Percentiles rank a stretch among this genome's conserved stretches.
phyloP scores from a whole-genome alignment of 306 rosid genomes.

The Cucumis cinereus region DNA sequence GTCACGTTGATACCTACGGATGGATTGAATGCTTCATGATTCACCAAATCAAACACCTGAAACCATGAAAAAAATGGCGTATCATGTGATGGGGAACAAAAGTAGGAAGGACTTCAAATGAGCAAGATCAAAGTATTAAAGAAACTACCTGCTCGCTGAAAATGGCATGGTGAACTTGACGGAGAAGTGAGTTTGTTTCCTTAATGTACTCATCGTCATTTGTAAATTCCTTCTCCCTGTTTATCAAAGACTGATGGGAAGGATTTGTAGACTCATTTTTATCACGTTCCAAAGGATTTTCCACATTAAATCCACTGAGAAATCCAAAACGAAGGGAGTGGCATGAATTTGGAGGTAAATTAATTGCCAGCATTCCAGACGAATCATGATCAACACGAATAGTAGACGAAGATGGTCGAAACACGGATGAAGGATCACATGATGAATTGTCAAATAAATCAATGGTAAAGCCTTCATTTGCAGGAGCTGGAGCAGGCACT shows the following conservation, averaged over 20 bases:
- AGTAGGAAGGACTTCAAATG: not conserved
- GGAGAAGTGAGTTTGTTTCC: constrained; percentile 68
- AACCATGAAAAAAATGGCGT: constrained; percentile 9
- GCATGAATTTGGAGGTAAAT: constrained; percentile 52
- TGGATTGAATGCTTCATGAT: constrained; percentile 73
- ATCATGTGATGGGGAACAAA: not conserved
- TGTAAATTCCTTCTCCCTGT: constrained; percentile 38
- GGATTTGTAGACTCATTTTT: constrained; percentile 22
- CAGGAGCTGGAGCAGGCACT: constrained; percentile 57
- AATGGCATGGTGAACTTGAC: constrained; percentile 70
- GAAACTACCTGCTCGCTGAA: constrained; percentile 53
- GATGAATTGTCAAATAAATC: constrained; percentile 76
- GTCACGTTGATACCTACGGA: constrained; percentile 69
- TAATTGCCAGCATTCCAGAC: constrained; percentile 83
- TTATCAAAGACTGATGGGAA: constrained; percentile 23
- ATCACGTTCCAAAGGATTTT: constrained; percentile 21
- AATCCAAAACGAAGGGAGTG: constrained; percentile 68
- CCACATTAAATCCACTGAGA: constrained; percentile 27
- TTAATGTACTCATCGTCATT: constrained; percentile 55
- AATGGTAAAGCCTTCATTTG: constrained; percentile 86
- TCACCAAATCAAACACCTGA: constrained; percentile 85
- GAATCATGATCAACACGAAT: constrained; percentile 71
- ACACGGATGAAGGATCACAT: constrained; percentile 47
- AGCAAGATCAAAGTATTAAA: constrained; percentile 1
- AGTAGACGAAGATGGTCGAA: constrained; percentile 50